Conservation (phyloP, 2,329 filamentous ascomycete species). For the Epichloe baconii region DNA sequence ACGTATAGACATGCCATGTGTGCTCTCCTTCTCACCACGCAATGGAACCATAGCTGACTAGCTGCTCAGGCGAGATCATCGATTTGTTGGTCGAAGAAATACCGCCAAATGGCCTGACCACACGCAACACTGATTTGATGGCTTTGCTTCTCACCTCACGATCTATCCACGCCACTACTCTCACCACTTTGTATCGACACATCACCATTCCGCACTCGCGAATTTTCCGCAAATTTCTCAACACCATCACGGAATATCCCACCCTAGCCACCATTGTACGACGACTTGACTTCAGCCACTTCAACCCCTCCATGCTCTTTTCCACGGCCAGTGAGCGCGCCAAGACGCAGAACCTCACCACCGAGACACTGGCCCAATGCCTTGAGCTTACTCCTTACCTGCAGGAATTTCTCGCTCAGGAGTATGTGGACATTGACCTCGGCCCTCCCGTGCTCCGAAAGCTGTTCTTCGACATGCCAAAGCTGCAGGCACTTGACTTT, state of each 20-base stretch:
- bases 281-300: slow-evolving; percentile 74
- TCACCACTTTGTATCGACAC: slow-evolving; percentile 63
- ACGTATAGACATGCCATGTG: slow-evolving; percentile 20
- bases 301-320: slow-evolving; percentile 68
- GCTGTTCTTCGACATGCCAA: slow-evolving; percentile 53
- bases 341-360: slow-evolving; percentile 63
- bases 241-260: slow-evolving; percentile 52
- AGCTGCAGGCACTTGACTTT: slow-evolving; percentile 59
- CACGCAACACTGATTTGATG: slow-evolving; percentile 67
- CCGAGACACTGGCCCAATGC: slow-evolving; percentile 58
- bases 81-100: slow-evolving; percentile 62
- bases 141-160: slow-evolving; percentile 65
- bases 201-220: slow-evolving; percentile 74
- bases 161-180: slow-evolving; percentile 57
- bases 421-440: slow-evolving; percentile 68
- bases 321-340: slow-evolving; percentile 61
- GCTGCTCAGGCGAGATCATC: slow-evolving; percentile 51
- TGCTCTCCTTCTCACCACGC: not conserved
- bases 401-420: slow-evolving; percentile 66
- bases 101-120: slow-evolving; percentile 56
- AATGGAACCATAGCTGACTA: slow-evolving; percentile 3
- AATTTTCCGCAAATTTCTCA: slow-evolving; percentile 71
- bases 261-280: slow-evolving; percentile 63
- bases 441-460: slow-evolving; percentile 55
- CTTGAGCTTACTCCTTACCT: slow-evolving; percentile 59